phyloP scores from a whole-genome alignment of 768 basidiomycete species.

The Multifurca ochricompacta region DNA sequence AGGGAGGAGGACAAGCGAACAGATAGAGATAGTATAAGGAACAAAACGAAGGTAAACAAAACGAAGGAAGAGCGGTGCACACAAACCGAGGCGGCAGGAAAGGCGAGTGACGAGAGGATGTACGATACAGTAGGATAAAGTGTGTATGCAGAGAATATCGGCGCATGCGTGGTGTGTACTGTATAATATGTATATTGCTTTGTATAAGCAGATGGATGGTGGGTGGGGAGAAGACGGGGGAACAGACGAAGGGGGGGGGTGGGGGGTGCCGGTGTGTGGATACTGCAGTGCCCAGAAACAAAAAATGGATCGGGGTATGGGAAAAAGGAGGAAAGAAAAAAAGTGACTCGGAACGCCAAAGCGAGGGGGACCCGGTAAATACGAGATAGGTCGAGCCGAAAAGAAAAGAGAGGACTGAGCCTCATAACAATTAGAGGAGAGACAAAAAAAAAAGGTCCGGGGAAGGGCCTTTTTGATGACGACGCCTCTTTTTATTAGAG shows the following conservation, averaged over 20 bases:
- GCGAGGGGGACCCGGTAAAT: too few relatives aligned
- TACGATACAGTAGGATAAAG: slow-evolving; percentile 10
- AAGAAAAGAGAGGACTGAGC: neutral
- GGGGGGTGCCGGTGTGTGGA: neutral
- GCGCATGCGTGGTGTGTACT: slow-evolving; percentile 10
- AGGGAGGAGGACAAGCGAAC: neutral
- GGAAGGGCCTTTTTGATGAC: too few relatives aligned
- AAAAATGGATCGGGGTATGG: neutral
- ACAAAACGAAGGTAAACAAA: slow-evolving; percentile 8
- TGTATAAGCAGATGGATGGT: neutral
- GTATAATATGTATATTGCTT: slow-evolving; percentile 8
- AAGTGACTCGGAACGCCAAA: neutral
- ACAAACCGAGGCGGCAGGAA: slow-evolving; percentile 10
- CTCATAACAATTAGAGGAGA: neutral
- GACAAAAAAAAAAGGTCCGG: neutral
- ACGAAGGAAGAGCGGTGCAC: slow-evolving; percentile 7
- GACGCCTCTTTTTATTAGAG: too few relatives aligned
- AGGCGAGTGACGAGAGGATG: neutral
- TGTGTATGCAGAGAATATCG: slow-evolving; percentile 8
- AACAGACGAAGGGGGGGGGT: slow-evolving; percentile 3
- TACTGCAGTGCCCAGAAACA: slow-evolving; percentile 11
- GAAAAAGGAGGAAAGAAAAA: neutral
- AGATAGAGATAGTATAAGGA: neutral
- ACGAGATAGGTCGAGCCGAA: too few relatives aligned
- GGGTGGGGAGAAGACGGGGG: neutral